Conservation (phyloP, 192 early-diverging fungal species). For the Backusella tuberculispora region DNA sequence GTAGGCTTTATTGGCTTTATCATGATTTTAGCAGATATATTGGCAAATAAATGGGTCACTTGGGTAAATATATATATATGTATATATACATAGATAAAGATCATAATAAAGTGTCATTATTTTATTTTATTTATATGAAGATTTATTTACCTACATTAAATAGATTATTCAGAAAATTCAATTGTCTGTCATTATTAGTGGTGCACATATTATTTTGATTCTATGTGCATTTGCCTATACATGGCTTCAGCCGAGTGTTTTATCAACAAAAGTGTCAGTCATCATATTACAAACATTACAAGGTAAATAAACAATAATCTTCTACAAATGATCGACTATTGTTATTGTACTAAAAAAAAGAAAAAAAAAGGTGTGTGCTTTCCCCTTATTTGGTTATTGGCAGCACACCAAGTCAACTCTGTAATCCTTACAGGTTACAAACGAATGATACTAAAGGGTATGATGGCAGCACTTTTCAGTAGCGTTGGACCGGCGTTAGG, state of each 20-base stretch:
- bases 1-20: neutral
- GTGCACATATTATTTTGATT: neutral
- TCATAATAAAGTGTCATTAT: neutral
- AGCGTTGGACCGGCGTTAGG: slow-evolving; percentile 29
- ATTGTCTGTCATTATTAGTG: neutral
- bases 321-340: neutral
- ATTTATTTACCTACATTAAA: neutral
- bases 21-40: neutral
- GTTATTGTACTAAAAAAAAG: neutral
- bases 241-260: neutral
- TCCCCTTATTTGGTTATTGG: slow-evolving; percentile 8
- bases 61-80: neutral
- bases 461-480: slow-evolving; percentile 20
- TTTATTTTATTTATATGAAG: too few species aligned
- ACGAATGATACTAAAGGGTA: slow-evolving; percentile 23
- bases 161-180: neutral
- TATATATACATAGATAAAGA: neutral
- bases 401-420: neutral
- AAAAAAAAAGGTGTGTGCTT: neutral
- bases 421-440: neutral
- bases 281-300: neutral
- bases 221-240: neutral
- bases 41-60: neutral
- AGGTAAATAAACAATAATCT: neutral
- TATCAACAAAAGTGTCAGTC: neutral